Evolutionary conservation across 192 early-diverging fungal genomes (phyloP).

Genomic region (Phycomyces nitens): DNA sequence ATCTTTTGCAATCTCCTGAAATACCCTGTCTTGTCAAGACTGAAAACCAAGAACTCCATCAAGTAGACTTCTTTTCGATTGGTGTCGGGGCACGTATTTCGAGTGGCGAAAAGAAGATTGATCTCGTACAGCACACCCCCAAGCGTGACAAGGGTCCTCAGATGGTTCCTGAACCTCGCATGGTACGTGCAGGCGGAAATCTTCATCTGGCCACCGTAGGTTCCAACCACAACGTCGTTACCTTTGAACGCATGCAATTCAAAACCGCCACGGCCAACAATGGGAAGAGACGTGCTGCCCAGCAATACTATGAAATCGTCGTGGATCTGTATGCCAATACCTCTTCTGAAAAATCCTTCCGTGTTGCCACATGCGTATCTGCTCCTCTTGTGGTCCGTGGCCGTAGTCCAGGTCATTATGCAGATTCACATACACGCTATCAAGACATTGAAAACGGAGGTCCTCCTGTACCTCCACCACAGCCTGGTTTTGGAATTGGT

Average conservation of each 20-base stretch:
- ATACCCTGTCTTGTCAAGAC: constrained; percentile 65
- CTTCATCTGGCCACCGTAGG: constrained; percentile 43
- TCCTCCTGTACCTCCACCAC: neutral
- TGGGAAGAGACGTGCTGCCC: constrained; percentile 82
- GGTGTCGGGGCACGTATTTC: constrained; percentile 72
- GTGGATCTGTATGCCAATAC: constrained; percentile 71
- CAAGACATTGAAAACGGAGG: constrained; percentile 21
- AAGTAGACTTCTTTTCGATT: constrained; percentile 61
- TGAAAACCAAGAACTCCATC: constrained; percentile 35
- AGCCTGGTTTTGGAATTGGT: neutral
- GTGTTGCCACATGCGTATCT: constrained; percentile 65
- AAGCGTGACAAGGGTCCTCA: constrained; percentile 95
- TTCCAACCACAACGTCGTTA: constrained; percentile 49
- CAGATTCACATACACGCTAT: constrained; percentile 42
- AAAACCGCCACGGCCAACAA: constrained; percentile 92
- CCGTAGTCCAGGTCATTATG: constrained; percentile 86
- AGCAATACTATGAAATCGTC: constrained; percentile 82
- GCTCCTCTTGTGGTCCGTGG: constrained; percentile 83
- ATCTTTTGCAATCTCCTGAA: constrained; percentile 44
- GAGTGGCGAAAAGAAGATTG: constrained; percentile 66
- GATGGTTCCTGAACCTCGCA: constrained; percentile 58
- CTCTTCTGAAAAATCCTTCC: constrained; percentile 45
- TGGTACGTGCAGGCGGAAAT: constrained; percentile 57
- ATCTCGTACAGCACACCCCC: constrained; percentile 83
- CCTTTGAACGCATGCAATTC: constrained; percentile 91